phyloP scores from a whole-genome alignment of 176 grass and related monocot species.

The Zizania latifolia region DNA sequence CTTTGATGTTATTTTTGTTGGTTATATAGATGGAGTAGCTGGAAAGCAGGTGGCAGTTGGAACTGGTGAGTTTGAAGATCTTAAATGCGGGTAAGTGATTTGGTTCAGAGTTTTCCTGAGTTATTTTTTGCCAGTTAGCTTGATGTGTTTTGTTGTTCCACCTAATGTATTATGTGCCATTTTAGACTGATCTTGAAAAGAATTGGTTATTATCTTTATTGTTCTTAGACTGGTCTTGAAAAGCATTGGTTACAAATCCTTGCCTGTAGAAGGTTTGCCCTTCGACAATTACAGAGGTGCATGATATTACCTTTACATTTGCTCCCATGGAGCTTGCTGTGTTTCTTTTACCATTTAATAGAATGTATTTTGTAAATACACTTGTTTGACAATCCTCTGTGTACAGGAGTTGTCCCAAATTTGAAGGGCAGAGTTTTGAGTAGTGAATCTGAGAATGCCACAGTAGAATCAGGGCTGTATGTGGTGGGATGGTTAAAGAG shows the following conservation, averaged over 20 bases:
- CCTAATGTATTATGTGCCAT: slow-evolving; percentile 20
- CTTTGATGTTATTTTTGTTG: slow-evolving; percentile 12
- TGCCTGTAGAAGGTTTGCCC: slow-evolving; percentile 67
- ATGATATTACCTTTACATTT: background rate
- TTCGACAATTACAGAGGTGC: slow-evolving; percentile 74
- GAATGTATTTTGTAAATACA: background rate
- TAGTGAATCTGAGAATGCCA: slow-evolving; percentile 31
- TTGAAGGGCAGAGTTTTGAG: slow-evolving; percentile 60
- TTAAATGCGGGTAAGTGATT: slow-evolving; percentile 71
- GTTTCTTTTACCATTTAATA: background rate
- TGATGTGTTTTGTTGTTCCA: background rate
- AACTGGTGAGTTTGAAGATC: slow-evolving; percentile 70
- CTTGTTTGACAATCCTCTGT: background rate
- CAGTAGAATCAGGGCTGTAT: slow-evolving; percentile 59
- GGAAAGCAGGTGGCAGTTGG: slow-evolving; percentile 68
- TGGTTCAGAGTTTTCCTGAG: slow-evolving; percentile 8
- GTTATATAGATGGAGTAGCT: slow-evolving; percentile 45
- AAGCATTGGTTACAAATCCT: slow-evolving; percentile 91
- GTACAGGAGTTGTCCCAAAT: slow-evolving; percentile 76
- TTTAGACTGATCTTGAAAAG: slow-evolving; percentile 69
- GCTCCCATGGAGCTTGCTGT: background rate
- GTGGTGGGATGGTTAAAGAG: slow-evolving; percentile 98
- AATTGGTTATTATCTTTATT: too few relatives aligned
- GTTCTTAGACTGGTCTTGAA: slow-evolving; percentile 54
- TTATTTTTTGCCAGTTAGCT: background rate